phyloP scores from a whole-genome alignment of 2,329 filamentous ascomycete species.

The Penicillium verrucosum region DNA sequence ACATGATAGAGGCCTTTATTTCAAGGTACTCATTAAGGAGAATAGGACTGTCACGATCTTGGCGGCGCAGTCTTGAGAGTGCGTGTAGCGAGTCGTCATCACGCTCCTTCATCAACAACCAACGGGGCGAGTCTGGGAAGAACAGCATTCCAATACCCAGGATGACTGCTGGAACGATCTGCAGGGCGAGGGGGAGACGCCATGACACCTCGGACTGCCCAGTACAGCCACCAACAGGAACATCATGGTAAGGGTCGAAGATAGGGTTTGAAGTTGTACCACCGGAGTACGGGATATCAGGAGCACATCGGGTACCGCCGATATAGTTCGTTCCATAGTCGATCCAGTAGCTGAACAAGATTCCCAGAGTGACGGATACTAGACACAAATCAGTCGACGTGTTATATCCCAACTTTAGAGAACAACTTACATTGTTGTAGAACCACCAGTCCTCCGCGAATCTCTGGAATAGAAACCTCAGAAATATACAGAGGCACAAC shows the following conservation, averaged over 20 bases:
- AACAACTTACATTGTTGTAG: constrained; percentile 35
- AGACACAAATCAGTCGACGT: constrained; percentile 25
- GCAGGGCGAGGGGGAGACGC: constrained; percentile 48
- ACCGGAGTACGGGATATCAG: constrained; percentile 47
- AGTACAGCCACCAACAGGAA: constrained; percentile 45
- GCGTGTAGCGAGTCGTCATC: constrained; percentile 49
- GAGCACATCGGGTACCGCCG: constrained; percentile 46
- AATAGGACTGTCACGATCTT: constrained; percentile 44
- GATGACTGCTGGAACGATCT: constrained; percentile 42
- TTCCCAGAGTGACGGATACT: constrained; percentile 45
- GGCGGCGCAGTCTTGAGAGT: constrained; percentile 49
- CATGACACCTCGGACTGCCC: constrained; percentile 50
- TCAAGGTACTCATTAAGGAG: constrained; percentile 52
- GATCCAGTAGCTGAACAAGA: constrained; percentile 40
- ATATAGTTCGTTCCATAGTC: constrained; percentile 49
- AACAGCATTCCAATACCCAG: constrained; percentile 45
- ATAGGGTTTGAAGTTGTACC: constrained; percentile 37
- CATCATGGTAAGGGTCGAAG: constrained; percentile 45
- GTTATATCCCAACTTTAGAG: neutral
- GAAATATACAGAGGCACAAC: constrained; percentile 55
- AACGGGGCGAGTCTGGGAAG: constrained; percentile 57
- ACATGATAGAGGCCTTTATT: constrained; percentile 46
- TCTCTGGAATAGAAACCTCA: constrained; percentile 46
- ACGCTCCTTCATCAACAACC: constrained; percentile 49
- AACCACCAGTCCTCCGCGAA: constrained; percentile 39